A percentile compares a stretch with the other conserved stretches of the same genome.
Conservation (phyloP, 768 basidiomycete genomes). For the Leccinum pellstonianum region DNA sequence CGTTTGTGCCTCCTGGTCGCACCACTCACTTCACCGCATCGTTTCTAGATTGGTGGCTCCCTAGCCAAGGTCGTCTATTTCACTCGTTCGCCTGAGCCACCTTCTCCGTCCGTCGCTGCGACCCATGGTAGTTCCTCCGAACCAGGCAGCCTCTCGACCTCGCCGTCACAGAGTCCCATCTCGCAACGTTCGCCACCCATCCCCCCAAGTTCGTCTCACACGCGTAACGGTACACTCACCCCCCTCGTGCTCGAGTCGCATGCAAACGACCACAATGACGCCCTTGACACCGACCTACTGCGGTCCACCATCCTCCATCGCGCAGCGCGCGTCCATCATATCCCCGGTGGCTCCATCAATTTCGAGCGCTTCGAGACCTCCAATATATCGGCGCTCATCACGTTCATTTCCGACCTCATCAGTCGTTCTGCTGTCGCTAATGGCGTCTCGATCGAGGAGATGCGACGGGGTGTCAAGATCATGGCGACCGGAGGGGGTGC, state of each 20-base stretch:
- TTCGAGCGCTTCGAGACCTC: slow-evolving; percentile 97
- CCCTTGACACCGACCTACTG: slow-evolving; percentile 44
- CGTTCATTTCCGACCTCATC: slow-evolving; percentile 86
- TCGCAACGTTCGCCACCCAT: slow-evolving; percentile 24
- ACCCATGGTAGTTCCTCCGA: slow-evolving; percentile 55
- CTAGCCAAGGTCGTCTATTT: slow-evolving; percentile 98
- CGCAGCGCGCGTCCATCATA: slow-evolving; percentile 59
- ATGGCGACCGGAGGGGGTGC: slow-evolving; percentile 99
- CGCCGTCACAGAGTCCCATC: slow-evolving; percentile 14
- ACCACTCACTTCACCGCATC: not conserved
- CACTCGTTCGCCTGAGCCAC: slow-evolving; percentile 87
- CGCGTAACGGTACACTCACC: slow-evolving; percentile 74
- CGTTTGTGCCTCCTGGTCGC: slow-evolving; percentile 35
- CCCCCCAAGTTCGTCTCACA: slow-evolving; percentile 30
- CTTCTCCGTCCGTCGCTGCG: slow-evolving; percentile 67
- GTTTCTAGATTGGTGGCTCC: slow-evolving; percentile 86
- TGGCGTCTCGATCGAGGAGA: slow-evolving; percentile 82
- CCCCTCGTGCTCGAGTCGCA: slow-evolving; percentile 70
- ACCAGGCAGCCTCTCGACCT: slow-evolving; percentile 44
- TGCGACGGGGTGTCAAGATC: slow-evolving; percentile 91
- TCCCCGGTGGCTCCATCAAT: slow-evolving; percentile 95
- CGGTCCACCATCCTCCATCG: slow-evolving; percentile 68
- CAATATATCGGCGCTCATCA: slow-evolving; percentile 78
- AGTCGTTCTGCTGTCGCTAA: slow-evolving; percentile 82
- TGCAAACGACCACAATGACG: slow-evolving; percentile 21